phyloP scores from a whole-genome alignment of 305 asterid species.

The Ajuga reptans region DNA sequence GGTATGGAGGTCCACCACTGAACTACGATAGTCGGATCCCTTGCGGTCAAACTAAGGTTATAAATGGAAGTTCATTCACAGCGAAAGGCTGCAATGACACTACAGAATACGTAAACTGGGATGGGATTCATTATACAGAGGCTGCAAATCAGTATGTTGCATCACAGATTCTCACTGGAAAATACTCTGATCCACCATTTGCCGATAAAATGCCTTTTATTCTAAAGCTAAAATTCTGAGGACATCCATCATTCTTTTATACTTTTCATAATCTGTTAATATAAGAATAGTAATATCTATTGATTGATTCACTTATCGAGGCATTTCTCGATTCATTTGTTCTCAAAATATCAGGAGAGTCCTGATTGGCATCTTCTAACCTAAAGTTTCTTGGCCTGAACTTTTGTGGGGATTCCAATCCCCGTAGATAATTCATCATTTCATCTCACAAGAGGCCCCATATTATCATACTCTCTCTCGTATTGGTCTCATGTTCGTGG shows the following conservation, averaged over 20 bases:
- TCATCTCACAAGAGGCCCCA: too few species aligned
- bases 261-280: conserved; percentile 12
- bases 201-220: conserved; percentile 76
- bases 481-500: too few species aligned
- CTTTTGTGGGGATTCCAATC: neutral
- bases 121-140: conserved; percentile 88
- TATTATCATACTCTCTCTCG: too few species aligned
- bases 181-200: conserved; percentile 77
- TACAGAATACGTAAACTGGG: conserved; percentile 78
- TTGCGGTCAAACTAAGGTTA: conserved; percentile 70
- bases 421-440: neutral
- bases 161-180: conserved; percentile 74
- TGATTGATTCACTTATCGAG: conserved; percentile 14
- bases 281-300: neutral
- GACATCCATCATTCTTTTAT: neutral
- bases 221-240: conserved; percentile 61
- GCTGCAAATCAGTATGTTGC: conserved; percentile 80
- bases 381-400: too few species aligned
- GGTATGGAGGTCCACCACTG: conserved; percentile 84
- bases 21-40: conserved; percentile 69
- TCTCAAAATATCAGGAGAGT: too few species aligned
- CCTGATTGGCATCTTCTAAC: too few species aligned
- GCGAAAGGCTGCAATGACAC: conserved; percentile 73
- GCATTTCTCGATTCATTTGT: neutral
- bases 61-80: conserved; percentile 63